Evolutionary conservation across 2,329 filamentous ascomycete species (phyloP), one percentile per base, ranked within the genome.

Genomic region (Allantophomopsis cytisporea): DNA sequence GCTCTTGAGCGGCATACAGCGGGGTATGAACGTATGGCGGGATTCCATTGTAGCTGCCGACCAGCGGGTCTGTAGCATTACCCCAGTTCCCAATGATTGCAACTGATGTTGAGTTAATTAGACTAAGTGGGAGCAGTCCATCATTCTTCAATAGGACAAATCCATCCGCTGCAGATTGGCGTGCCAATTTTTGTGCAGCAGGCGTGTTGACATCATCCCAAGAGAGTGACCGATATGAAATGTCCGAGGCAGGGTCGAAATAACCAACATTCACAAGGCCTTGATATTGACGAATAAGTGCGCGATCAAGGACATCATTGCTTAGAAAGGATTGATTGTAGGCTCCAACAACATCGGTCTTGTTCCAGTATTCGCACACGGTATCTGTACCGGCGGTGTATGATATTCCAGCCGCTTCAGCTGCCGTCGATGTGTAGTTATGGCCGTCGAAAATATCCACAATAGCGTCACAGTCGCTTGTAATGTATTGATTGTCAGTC

Each of bases 391-490:
- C 23, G 21, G 49, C 49, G 30, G 44, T 46, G 5, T 46, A 31
- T 2, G 47, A 43, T 17, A 39, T 39, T 35, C 42, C 47, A 2
- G 39, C 47, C 13, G 48, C 44, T 36, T 43, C 30, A 14, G 38
- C 44, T 45, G 4, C 47, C 47, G 33, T 49, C 48, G 34, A 42
- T 45, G 7, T 18, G 15, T 36, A 36, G 5, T 36, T 36, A 14
- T 38, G 36, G 14, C 36, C 20, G 73, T 48, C 71, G 62, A 20
- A 71, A 58, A 47, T 74, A 49, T 79, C 69, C 34, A 68, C 60
- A 1, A 80, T 62, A 0, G 79, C 69, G 41, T 76, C 75, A 46
- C 80, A 83, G 50, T 83, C 79, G 13, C 68, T 73, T 1, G 73
- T 76, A 30, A 83, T 66, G 51, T 70, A 80, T 44, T 80, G 71